Evolutionary conservation across 352 stramenopile species (phyloP).

Genomic region (Phytophthora parvispora): DNA sequence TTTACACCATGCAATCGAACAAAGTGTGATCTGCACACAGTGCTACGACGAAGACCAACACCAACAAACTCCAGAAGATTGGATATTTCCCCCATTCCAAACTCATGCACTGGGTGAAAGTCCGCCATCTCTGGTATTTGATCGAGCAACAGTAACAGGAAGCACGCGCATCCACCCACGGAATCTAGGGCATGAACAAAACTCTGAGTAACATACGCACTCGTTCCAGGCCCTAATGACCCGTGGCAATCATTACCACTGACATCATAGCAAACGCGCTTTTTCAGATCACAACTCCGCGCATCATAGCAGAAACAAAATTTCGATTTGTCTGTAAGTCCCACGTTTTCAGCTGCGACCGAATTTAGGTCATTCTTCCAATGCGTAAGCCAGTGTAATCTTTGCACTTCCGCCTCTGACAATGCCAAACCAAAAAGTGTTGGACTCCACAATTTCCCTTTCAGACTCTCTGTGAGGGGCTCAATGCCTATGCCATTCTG

Average conservation of each 20-base stretch:
- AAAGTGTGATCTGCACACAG: slow-evolving; percentile 80
- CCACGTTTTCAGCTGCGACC: slow-evolving; percentile 70
- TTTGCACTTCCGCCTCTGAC: slow-evolving; percentile 71
- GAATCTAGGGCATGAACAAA: slow-evolving; percentile 75
- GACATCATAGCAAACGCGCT: slow-evolving; percentile 73
- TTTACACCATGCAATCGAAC: slow-evolving; percentile 73
- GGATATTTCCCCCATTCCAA: slow-evolving; percentile 74
- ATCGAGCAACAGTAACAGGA: slow-evolving; percentile 78
- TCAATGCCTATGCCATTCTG: slow-evolving; percentile 80
- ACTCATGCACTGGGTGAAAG: slow-evolving; percentile 79
- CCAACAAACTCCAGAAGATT: slow-evolving; percentile 73
- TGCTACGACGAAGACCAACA: slow-evolving; percentile 61
- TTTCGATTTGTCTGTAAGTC: slow-evolving; percentile 78
- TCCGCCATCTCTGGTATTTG: slow-evolving; percentile 84
- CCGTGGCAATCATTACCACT: slow-evolving; percentile 84
- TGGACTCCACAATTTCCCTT: slow-evolving; percentile 82
- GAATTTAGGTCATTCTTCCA: slow-evolving; percentile 79
- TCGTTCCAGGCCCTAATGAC: slow-evolving; percentile 74
- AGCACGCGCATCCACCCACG: slow-evolving; percentile 76
- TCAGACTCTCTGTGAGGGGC: slow-evolving; percentile 54
- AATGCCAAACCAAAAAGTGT: slow-evolving; percentile 80
- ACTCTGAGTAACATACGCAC: slow-evolving; percentile 66
- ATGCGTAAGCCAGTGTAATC: slow-evolving; percentile 80
- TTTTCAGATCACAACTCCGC: slow-evolving; percentile 65
- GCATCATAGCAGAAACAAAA: slow-evolving; percentile 88